A percentile compares a stretch with the other conserved stretches of the same genome.
Evolutionary conservation across 1,284 basidiomycete species (phyloP).

Genomic region (Omphalotus olearius): DNA sequence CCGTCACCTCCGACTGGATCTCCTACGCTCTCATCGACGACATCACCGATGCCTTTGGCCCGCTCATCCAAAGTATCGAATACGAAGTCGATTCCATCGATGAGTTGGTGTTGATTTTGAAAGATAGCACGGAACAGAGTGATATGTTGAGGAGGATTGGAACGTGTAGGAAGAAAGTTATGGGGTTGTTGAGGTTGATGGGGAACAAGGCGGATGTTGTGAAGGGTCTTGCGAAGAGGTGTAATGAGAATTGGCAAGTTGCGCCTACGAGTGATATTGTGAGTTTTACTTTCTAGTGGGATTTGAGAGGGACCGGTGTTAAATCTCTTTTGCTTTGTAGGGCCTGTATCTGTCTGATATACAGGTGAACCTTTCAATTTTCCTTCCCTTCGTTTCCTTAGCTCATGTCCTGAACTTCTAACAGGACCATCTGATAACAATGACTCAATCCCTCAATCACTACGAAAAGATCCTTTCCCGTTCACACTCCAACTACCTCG

Average conservation of each 20-base stretch:
- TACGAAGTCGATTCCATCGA: conserved; percentile 99
- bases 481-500: conserved; percentile 99
- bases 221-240: conserved; percentile 96
- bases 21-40: conserved; percentile 99
- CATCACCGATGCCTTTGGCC: conserved; percentile 99
- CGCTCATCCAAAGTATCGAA: conserved; percentile 97
- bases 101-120: conserved; percentile 95
- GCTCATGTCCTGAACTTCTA: background rate
- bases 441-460: conserved; percentile 99
- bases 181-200: conserved; percentile 95
- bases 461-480: conserved; percentile 99
- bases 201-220: conserved; percentile 99
- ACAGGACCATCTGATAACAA: conserved; percentile 98
- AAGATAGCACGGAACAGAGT: conserved; percentile 56
- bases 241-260: conserved; percentile 99
- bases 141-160: conserved; percentile 82
- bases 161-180: conserved; percentile 98
- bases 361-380: conserved; percentile 38
- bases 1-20: conserved; percentile 99
- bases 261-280: conserved; percentile 98
- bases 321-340: conserved; percentile 32
- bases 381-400: background rate
- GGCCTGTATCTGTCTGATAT: conserved; percentile 94
- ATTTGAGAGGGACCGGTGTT: conserved; percentile 1
- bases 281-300: conserved; percentile 26